Percentiles rank a stretch among this genome's conserved stretches.
phyloP scores from a whole-genome alignment of 768 basidiomycete genomes.

The Russula foetens region DNA sequence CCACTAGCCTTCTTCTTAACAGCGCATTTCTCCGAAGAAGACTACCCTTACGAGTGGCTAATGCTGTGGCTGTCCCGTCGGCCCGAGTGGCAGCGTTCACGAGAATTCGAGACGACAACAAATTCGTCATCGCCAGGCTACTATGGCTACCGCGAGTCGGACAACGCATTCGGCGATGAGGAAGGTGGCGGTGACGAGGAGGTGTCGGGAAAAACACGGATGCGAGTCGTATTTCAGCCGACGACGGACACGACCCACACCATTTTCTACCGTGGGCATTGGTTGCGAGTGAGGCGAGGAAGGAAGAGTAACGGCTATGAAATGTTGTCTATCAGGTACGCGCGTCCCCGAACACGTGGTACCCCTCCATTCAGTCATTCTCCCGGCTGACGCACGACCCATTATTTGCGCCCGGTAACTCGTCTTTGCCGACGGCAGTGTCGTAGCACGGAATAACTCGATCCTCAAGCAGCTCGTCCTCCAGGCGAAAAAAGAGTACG shows the following conservation, averaged over 20 bases:
- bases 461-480: slow-evolving; percentile 85
- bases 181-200: slow-evolving; percentile 42
- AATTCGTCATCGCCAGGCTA: slow-evolving; percentile 57
- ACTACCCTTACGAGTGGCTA: slow-evolving; percentile 86
- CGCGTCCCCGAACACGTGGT: slow-evolving; percentile 10
- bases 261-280: slow-evolving; percentile 79
- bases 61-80: slow-evolving; percentile 85
- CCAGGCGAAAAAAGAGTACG: slow-evolving; percentile 84
- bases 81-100: slow-evolving; percentile 82
- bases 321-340: slow-evolving; percentile 66
- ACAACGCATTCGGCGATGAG: slow-evolving; percentile 53
- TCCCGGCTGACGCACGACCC: background rate
- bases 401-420: background rate
- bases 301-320: slow-evolving; percentile 67
- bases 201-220: slow-evolving; percentile 56
- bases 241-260: slow-evolving; percentile 85
- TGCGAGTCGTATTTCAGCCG: slow-evolving; percentile 81
- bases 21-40: slow-evolving; percentile 85
- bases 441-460: slow-evolving; percentile 75
- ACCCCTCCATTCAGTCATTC: background rate
- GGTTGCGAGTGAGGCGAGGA: slow-evolving; percentile 67
- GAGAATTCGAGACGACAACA: slow-evolving; percentile 85
- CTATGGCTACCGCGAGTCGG: slow-evolving; percentile 35
- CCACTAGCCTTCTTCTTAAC: slow-evolving; percentile 54
- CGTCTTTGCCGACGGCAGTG: slow-evolving; percentile 34